Evolutionary conservation across 305 asterid species (phyloP).

Genomic region (Fraxinus angustifolia): DNA sequence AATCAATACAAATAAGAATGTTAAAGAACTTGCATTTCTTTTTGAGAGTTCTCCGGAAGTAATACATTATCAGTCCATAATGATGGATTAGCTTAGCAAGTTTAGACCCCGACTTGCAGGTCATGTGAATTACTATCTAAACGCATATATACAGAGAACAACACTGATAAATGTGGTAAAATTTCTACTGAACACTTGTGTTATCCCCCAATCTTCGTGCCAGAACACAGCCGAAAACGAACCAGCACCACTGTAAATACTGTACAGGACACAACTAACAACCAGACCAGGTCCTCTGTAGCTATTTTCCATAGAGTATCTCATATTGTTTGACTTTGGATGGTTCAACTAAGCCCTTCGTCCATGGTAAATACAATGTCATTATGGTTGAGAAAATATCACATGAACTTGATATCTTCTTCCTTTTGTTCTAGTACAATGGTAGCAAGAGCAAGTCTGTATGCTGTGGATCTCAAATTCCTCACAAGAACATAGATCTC

Average conservation of each 20-base stretch:
- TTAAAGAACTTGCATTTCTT: neutral
- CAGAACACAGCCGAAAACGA: neutral
- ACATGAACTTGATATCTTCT: slow-evolving; percentile 55
- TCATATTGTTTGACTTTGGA: neutral
- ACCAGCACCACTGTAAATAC: neutral
- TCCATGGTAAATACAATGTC: neutral
- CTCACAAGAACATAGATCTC: slow-evolving; percentile 77
- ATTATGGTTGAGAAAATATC: slow-evolving; percentile 20
- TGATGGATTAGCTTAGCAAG: neutral
- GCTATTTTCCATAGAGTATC: neutral
- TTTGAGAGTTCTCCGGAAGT: neutral
- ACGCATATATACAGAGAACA: neutral
- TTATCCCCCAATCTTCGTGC: neutral
- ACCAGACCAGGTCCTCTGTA: neutral
- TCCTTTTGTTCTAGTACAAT: slow-evolving; percentile 69
- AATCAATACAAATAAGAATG: neutral
- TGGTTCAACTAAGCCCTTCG: neutral
- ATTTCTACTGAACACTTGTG: neutral
- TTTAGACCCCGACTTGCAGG: neutral
- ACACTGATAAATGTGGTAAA: neutral
- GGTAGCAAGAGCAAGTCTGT: slow-evolving; percentile 80
- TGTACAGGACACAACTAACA: neutral
- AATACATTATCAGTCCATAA: neutral
- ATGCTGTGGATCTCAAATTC: slow-evolving; percentile 79
- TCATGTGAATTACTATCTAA: neutral